Evolutionary conservation across 1,139 yeast species (phyloP).

Genomic region (Maudiozyma humilis): DNA sequence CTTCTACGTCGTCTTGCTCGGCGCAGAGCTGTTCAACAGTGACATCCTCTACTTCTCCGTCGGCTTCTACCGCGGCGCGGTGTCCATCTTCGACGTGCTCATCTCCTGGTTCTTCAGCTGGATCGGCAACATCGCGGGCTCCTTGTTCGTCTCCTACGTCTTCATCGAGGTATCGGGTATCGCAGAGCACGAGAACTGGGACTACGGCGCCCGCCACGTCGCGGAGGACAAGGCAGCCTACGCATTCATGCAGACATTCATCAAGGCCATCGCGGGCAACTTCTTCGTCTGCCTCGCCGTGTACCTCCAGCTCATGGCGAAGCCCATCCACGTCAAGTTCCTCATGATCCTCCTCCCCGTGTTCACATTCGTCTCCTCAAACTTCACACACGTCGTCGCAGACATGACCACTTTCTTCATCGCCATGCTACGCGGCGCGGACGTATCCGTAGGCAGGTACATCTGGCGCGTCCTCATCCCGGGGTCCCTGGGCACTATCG

Average conservation of each 20-base stretch:
- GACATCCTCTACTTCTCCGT: slow-evolving; percentile 62
- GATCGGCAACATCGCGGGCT: slow-evolving; percentile 56
- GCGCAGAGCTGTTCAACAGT: slow-evolving; percentile 67
- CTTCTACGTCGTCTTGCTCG: slow-evolving; percentile 64
- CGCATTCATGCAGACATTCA: slow-evolving; percentile 49
- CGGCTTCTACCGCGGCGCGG: slow-evolving; percentile 61
- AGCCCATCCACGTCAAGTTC: slow-evolving; percentile 71
- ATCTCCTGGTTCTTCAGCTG: slow-evolving; percentile 68
- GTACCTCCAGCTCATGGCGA: slow-evolving; percentile 66
- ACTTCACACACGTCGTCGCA: slow-evolving; percentile 73
- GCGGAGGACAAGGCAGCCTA: slow-evolving; percentile 41
- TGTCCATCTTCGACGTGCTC: slow-evolving; percentile 49
- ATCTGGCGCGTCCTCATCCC: slow-evolving; percentile 68
- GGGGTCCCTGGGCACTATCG: slow-evolving; percentile 58
- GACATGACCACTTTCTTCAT: slow-evolving; percentile 63
- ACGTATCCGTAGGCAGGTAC: slow-evolving; percentile 50
- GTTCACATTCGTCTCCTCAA: slow-evolving; percentile 64
- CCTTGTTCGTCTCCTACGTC: slow-evolving; percentile 56
- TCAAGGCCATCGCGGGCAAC: slow-evolving; percentile 67
- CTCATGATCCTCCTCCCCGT: slow-evolving; percentile 58
- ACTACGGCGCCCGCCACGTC: slow-evolving; percentile 41
- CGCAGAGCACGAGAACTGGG: slow-evolving; percentile 35
- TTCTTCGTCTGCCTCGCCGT: slow-evolving; percentile 68
- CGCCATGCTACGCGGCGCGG: slow-evolving; percentile 60
- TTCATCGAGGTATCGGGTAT: slow-evolving; percentile 50